These are phyloP conservation scores for Hypoxylon rickii DNA, from an alignment of 495 filamentous ascomycete species.

Conservation along the genomic window DNA sequence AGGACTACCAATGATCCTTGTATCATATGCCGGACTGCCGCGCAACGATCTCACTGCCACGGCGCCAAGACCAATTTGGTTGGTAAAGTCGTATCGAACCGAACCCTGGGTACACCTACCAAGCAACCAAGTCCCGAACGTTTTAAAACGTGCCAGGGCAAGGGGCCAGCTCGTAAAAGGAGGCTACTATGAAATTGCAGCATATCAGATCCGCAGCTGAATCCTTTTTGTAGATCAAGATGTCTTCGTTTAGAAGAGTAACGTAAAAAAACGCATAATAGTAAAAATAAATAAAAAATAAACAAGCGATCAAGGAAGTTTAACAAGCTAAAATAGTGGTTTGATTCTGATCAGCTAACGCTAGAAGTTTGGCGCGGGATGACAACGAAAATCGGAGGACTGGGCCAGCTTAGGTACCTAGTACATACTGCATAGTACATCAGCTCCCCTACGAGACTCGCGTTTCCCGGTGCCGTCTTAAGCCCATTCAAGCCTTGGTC, in stretches of 20 bases:
- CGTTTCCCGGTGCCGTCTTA: too few species aligned
- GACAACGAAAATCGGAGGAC: slow-evolving; percentile 23
- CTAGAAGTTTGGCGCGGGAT: neutral
- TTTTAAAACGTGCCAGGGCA: slow-evolving; percentile 8
- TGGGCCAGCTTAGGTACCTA: slow-evolving; percentile 7
- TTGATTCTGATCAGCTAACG: slow-evolving; percentile 28
- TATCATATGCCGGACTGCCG: slow-evolving; percentile 27
- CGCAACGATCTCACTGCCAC: slow-evolving; percentile 31
- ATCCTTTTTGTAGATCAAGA: too few species aligned
- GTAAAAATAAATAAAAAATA: neutral
- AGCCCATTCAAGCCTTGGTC: neutral
- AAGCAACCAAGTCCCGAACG: neutral
- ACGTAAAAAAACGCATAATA: neutral
- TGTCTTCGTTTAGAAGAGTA: too few species aligned
- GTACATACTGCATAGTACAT: too few species aligned
- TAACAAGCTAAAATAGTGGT: slow-evolving; percentile 9
- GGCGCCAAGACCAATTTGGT: slow-evolving; percentile 12
- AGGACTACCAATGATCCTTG: slow-evolving; percentile 8
- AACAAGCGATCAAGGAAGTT: too few species aligned
- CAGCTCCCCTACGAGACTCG: too few species aligned
- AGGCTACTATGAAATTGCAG: too few species aligned
- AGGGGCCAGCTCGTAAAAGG: too few species aligned
- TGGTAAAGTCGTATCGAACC: slow-evolving; percentile 17
- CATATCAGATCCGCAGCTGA: too few species aligned
- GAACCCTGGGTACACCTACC: slow-evolving; percentile 12